Base-by-base conservation (phyloP, 768 basidiomycete genomes). In the Rubroboletus satanas region DNA sequence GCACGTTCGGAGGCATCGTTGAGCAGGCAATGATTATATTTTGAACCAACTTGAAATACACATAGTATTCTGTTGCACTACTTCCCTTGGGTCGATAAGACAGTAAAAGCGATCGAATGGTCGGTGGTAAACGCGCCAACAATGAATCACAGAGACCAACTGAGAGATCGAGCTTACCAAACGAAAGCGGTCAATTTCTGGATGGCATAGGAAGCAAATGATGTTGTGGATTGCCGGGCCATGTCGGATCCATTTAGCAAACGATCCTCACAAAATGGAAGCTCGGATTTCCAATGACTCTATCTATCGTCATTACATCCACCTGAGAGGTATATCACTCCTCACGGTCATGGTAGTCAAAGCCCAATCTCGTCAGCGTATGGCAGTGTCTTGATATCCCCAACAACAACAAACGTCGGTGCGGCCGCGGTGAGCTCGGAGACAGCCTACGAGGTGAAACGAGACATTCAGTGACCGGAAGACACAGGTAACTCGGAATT, bases 331-430 rank as follows among this genome's bases (percentile, higher is more conserved):
- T 62, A 57, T 56, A 48, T 53, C 51, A 29, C 33, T 33, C 58
- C 48, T 52, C 26, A 36, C 37, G 23, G 31, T 45, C 28, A 15
- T 15, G 35, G 38, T 35, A 45, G 2, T 82, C 71, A 92, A 59
- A 93, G 80, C 45, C 90, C 90, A 55, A 93, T 73, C 70, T 92
- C 90, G 65, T 93, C 91, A 62, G 84, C 82, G 67, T 87, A 87
- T 14, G 97, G 96, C 45, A 98, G 79, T 31, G 80, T 66, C 62
- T 78, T 73, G 60, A 85, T 74, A 66, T 96, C 84, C 43, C 95
- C 97, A 46, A 98, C 79, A 11, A 85, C 88, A 38, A 98, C 92
- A 61, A 80, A 92, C 26, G 93, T 94, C 18, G 95, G 90, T 74
- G 92, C 90, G 62, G 77, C 71, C 69, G 84, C 81, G 66, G 90